Base-by-base conservation (phyloP, 139 green algal genomes). In the Eudorina sp. region DNA sequence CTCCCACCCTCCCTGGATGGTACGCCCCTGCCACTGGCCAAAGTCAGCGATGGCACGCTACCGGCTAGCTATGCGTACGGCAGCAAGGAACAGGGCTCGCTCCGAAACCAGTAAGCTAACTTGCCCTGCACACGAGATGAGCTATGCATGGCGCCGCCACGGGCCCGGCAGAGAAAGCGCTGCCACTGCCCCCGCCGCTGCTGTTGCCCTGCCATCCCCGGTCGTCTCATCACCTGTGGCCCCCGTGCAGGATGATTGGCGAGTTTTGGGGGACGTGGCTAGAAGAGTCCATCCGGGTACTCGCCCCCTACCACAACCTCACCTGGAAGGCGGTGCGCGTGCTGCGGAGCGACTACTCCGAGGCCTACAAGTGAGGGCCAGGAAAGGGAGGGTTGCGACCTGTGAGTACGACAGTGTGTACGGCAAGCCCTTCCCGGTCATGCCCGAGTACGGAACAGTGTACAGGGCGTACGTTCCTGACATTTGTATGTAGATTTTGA, bases 321-420 rank as follows among this genome's bases (percentile, higher is more conserved):
- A 88, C 82, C 23, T 88, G 82, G 82, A 69, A 70, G 82, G 82
- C 82, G 66, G 82, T 88, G 66, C 82, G 82, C 7, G 66, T 88
- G 48, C 82, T 86, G 60, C 80, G 80, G 29, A 51, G 41, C 60
- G 80, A 77, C 60, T 2, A 19, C 3, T 14, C 38, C 29, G 80
- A 77, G 62, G 80, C 60, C 18, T 86, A 78, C 80, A 86, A 86
- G 80, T 86, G 62, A 38, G 80, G 8, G 13, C 4, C n/a, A n/a
- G n/a, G n/a, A n/a, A n/a, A n/a, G n/a, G n/a, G n/a, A n/a, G n/a
- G n/a, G n/a, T n/a, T n/a, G n/a, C n/a, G n/a, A n/a, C n/a, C n/a
- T n/a, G n/a, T n/a, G n/a, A n/a, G n/a, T n/a, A n/a, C n/a, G n/a
- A n/a, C n/a, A n/a, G n/a, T n/a, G n/a, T n/a, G n/a, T n/a, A n/a